These are phyloP conservation scores for Suhomyces panamericanus DNA, from an alignment of 1,139 yeast species.

Conservation along the genomic window DNA sequence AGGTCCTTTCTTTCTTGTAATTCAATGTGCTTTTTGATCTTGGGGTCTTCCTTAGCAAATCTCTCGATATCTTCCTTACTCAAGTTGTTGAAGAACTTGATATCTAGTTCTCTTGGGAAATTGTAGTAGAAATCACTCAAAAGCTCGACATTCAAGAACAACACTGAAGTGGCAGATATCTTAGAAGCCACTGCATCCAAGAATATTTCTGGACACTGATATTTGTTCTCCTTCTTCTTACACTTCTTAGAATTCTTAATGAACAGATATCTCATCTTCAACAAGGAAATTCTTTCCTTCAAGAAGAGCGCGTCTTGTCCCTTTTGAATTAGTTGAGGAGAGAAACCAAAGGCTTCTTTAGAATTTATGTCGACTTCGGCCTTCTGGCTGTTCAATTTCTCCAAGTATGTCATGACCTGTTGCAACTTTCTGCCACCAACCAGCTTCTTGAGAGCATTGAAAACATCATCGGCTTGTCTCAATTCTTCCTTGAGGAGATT, in stretches of 20 bases:
- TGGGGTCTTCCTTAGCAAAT: constrained; percentile 95
- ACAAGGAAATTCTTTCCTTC: constrained; percentile 68
- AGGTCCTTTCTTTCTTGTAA: constrained; percentile 90
- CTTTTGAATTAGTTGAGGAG: constrained; percentile 63
- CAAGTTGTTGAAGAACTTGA: constrained; percentile 62
- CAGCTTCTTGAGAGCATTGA: constrained; percentile 59
- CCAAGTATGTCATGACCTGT: constrained; percentile 78
- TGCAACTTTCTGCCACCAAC: constrained; percentile 81
- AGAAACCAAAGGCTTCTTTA: constrained; percentile 75
- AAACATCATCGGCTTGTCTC: constrained; percentile 74
- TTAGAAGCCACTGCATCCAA: constrained; percentile 91
- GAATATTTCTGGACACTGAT: constrained; percentile 91
- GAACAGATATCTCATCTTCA: constrained; percentile 74
- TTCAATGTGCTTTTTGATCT: constrained; percentile 84
- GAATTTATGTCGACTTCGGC: constrained; percentile 43
- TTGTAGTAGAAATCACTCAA: constrained; percentile 93
- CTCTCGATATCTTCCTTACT: constrained; percentile 76
- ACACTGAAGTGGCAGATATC: constrained; percentile 86
- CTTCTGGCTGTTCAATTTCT: constrained; percentile 46
- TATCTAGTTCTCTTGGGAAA: constrained; percentile 91
- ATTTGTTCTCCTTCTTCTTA: constrained; percentile 74
- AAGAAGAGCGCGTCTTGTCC: constrained; percentile 89
- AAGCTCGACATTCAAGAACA: constrained; percentile 90
- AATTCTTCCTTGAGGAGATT: constrained; percentile 78
- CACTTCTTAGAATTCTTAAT: constrained; percentile 73